Conservation (phyloP, 148 eudicot species). For the Camellia lanceoleosa region DNA sequence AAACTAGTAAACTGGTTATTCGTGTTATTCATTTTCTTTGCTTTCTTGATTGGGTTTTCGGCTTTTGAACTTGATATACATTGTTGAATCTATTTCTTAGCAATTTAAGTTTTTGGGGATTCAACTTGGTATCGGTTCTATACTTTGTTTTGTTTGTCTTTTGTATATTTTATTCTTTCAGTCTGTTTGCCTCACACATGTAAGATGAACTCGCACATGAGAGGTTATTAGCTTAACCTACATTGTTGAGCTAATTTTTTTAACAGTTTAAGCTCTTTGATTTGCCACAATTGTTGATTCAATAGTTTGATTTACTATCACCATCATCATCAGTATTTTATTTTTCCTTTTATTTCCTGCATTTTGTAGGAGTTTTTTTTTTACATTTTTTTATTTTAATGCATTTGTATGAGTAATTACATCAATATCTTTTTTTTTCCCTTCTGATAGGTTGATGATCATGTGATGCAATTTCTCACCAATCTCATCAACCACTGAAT, state of each 20-base stretch:
- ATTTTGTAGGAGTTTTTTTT: background rate
- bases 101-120: too few relatives aligned
- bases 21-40: background rate
- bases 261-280: too few relatives aligned
- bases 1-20: background rate
- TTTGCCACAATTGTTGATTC: too few relatives aligned
- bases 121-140: too few relatives aligned
- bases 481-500: constrained; percentile 5
- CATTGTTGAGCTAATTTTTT: too few relatives aligned
- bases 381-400: background rate
- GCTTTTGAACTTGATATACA: background rate
- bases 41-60: background rate
- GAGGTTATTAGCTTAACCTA: too few relatives aligned
- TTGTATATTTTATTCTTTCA: too few relatives aligned
- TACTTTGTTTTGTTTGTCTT: too few relatives aligned
- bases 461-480: constrained; percentile 3
- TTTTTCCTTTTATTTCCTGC: background rate
- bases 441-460: background rate
- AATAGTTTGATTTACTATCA: background rate
- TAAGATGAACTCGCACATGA: too few relatives aligned
- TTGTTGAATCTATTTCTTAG: background rate
- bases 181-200: too few relatives aligned
- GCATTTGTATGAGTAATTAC: background rate
- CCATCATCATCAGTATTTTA: background rate
- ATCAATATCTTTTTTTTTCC: background rate